Conservation (phyloP, 2,329 filamentous ascomycete genomes). For the Podosphaera aphanis region DNA sequence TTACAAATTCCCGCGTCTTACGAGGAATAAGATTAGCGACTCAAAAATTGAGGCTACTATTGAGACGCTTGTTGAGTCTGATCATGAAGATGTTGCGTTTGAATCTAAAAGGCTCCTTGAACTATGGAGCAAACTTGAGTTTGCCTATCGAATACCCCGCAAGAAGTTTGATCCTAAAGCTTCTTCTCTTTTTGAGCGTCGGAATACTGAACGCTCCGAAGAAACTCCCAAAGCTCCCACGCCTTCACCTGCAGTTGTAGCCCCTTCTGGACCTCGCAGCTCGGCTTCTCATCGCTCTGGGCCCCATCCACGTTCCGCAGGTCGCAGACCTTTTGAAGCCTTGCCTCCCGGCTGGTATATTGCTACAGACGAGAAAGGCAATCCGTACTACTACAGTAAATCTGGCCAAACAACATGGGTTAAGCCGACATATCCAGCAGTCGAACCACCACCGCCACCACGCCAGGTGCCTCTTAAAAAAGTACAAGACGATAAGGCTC, state of each 20-base stretch:
- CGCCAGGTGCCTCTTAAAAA: slow-evolving; percentile 28
- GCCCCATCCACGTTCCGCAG: slow-evolving; percentile 27
- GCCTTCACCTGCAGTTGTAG: slow-evolving; percentile 10
- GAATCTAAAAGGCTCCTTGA: slow-evolving; percentile 51
- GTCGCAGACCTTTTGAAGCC: slow-evolving; percentile 30
- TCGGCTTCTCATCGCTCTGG: slow-evolving; percentile 30
- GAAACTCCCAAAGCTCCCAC: slow-evolving; percentile 17
- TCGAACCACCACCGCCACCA: slow-evolving; percentile 26
- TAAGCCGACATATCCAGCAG: slow-evolving; percentile 45
- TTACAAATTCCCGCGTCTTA: slow-evolving; percentile 68
- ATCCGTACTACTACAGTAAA: slow-evolving; percentile 67
- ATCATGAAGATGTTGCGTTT: slow-evolving; percentile 51
- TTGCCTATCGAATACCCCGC: slow-evolving; percentile 79
- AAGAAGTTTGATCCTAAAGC: slow-evolving; percentile 60
- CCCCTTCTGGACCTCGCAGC: slow-evolving; percentile 24
- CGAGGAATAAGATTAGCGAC: slow-evolving; percentile 89
- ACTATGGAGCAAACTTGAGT: slow-evolving; percentile 71
- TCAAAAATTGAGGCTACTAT: slow-evolving; percentile 81
- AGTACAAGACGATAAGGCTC: slow-evolving; percentile 35
- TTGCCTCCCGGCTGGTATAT: slow-evolving; percentile 74
- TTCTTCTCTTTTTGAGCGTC: slow-evolving; percentile 31
- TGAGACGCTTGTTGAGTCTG: slow-evolving; percentile 38
- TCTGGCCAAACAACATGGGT: slow-evolving; percentile 63
- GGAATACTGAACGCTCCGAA: slow-evolving; percentile 37
- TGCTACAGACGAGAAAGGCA: slow-evolving; percentile 45